Base-by-base conservation (phyloP, 2,329 filamentous ascomycete species). In the Talaromyces piceae region DNA sequence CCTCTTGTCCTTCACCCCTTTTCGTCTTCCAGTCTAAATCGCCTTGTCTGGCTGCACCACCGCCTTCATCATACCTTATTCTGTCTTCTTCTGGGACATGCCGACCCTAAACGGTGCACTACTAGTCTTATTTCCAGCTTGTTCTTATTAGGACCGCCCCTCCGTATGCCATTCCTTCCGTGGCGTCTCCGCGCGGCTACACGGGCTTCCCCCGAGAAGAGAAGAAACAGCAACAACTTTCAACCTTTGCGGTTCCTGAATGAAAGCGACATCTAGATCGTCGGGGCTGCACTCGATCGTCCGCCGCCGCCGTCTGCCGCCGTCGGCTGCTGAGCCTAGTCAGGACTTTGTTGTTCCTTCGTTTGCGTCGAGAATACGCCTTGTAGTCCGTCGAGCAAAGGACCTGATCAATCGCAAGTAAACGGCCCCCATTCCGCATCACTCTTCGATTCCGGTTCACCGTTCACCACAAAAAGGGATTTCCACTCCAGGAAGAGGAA, bases 301-400 rank as follows among this genome's bases (percentile, higher is more conserved):
- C 23, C 20, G 46, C 30, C 51, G 46, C 23, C 51, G 23, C 37
- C n/a, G 37, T 23, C 16, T 23, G 26, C 41, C 45, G 20, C 31
- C 33, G 18, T 59, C 63, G 53, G 56, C 63, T 26, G 57, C 60
- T 25, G 30, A 4, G 13, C 18, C 46, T 25, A n/a, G 41, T n/a
- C 46, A 41, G 37, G 41, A 41, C 41, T 41, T 41, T 22, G 46
- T 49, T 28, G 31, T 46, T 26, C 45, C 60, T 47, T 59, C 62
- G 44, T 56, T 61, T 53, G 63, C 63, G 49, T 61, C 58, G 51
- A 61, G 62, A 57, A 59, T 66, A 28, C 63, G 63, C 44, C 54
- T 62, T 46, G 56, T 69, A 27, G 58, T 67, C 51, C 67, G 65
- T 58, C 66, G 64, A 63, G 63, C 65, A 55, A 66, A 62, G 56